phyloP scores from a whole-genome alignment of 352 stramenopile species.

The Phytophthora ohioensis region DNA sequence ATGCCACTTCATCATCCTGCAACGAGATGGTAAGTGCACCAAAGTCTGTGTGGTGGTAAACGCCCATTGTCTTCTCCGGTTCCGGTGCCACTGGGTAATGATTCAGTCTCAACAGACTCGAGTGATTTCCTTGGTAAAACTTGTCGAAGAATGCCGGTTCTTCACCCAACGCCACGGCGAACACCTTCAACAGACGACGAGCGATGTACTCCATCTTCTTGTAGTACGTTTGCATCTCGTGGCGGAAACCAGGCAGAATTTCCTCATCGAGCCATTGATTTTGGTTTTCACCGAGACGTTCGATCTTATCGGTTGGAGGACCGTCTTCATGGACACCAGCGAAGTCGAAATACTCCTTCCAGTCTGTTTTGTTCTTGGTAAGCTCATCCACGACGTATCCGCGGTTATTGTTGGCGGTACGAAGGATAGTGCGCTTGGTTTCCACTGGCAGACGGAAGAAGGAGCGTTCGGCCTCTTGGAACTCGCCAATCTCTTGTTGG shows the following conservation, averaged over 20 bases:
- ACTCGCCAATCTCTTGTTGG: conserved; percentile 59
- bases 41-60: conserved; percentile 63
- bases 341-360: conserved; percentile 91
- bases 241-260: conserved; percentile 61
- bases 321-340: conserved; percentile 51
- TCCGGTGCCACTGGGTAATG: conserved; percentile 82
- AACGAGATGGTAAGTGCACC: conserved; percentile 57
- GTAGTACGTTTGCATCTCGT: conserved; percentile 51
- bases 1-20: conserved; percentile 55
- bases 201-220: conserved; percentile 57
- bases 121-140: conserved; percentile 74
- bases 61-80: conserved; percentile 51
- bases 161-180: conserved; percentile 58
- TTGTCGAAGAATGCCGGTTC: conserved; percentile 58
- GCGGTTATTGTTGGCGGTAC: conserved; percentile 80
- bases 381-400: conserved; percentile 95
- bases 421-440: conserved; percentile 65
- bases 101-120: conserved; percentile 91
- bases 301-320: conserved; percentile 49
- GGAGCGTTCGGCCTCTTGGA: conserved; percentile 64
- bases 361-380: conserved; percentile 94
- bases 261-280: conserved; percentile 85
- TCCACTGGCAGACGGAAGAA: conserved; percentile 88
- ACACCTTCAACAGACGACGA: conserved; percentile 57
- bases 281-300: conserved; percentile 83